phyloP scores from a whole-genome alignment of 139 green algal species.

The Micractinium sp. region DNA sequence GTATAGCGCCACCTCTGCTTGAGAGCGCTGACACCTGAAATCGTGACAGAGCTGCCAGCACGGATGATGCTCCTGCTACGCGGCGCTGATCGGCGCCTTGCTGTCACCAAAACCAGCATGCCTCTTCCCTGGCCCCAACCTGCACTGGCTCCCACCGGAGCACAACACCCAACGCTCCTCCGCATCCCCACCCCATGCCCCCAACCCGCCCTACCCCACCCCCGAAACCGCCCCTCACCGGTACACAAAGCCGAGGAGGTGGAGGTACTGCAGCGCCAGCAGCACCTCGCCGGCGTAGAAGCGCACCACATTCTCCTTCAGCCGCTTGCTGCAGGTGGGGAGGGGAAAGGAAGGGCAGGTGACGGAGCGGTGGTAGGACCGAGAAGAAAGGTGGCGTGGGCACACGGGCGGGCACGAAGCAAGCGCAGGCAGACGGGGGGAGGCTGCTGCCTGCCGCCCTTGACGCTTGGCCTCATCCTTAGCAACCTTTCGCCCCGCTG shows the following conservation, averaged over 20 bases:
- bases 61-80: no score
- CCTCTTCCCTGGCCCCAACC: neutral
- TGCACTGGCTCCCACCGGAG: no score
- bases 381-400: neutral
- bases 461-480: neutral
- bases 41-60: no score
- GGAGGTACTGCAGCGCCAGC: conserved; percentile 97
- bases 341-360: neutral
- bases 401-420: neutral
- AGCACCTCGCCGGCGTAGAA: conserved; percentile 97
- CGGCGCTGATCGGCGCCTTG: no score
- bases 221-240: conserved; percentile 35
- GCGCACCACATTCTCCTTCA: conserved; percentile 78
- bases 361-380: neutral
- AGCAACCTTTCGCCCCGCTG: neutral
- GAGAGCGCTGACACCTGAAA: no score
- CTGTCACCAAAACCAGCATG: neutral
- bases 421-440: neutral
- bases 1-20: no score
- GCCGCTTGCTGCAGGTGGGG: conserved; percentile 59
- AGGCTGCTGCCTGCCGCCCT: neutral
- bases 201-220: no score
- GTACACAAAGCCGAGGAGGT: conserved; percentile 96
- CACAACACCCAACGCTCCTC: no score
- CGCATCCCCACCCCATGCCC: no score